Base-by-base conservation (phyloP, 1,284 basidiomycete genomes). In the Tetrapyrgos nigripes region DNA sequence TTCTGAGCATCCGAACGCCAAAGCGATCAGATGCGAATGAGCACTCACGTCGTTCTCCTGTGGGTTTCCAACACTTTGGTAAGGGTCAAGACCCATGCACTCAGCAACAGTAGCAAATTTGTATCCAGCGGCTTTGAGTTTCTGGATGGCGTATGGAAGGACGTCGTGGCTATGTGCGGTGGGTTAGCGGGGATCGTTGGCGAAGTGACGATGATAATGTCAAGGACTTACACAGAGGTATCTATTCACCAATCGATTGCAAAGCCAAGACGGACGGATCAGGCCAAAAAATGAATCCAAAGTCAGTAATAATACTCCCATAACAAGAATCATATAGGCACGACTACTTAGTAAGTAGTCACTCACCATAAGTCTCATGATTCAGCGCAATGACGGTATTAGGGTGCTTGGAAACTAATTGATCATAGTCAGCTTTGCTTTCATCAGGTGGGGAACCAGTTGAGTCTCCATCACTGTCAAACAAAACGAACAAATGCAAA, bases 81-180 rank as follows among this genome's bases (percentile, higher is more conserved):
- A 81, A 1, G 79, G 68, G 2, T 65, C 53, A 40, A 64, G 62
- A 8, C 76, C 79, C 3, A 82, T 66, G 61, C 81, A 83, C 55
- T 81, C 76, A 3, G 80, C 76, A 4, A 82, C 61, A 5, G 79
- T 80, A 35, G 79, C 80, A 28, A 83, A 71, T n/a, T 69, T 62
- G n/a, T 68, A 69, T 8, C 70, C 71, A 17, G 62, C 64, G 19
- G 31, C 55, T 46, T 69, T 61, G 17, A 71, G 58, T 21, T 53
- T 29, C 23, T 57, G 51, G 49, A 73, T 64, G 14, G 65, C 66
- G 50, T 59, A 66, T 19, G 67, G 69, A 8, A 72, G 47, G 21
- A 71, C 63, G 17, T 62, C 43, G 10, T 64, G 48, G 6, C 62
- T 64, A 40, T 24, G n/a, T 21, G 17, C 19, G 14, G 13, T 14